These are phyloP conservation scores for Ceratocystis colombiana DNA, from an alignment of 2,329 filamentous ascomycete genomes.

Conservation along the genomic window DNA sequence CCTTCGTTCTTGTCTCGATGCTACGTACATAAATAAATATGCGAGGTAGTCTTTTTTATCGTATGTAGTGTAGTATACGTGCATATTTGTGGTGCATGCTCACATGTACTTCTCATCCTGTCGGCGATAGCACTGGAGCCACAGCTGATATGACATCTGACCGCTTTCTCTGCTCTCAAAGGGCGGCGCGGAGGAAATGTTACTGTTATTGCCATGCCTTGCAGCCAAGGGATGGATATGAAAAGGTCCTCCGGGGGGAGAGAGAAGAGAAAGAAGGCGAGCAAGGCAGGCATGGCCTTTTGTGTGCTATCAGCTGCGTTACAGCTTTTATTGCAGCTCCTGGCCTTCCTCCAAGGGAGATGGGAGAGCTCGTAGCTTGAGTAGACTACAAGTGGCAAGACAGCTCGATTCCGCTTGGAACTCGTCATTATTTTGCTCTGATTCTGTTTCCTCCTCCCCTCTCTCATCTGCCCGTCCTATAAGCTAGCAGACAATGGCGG, in stretches of 20 bases:
- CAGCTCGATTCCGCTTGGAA: too few relatives aligned
- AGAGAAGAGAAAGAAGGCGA: not conserved
- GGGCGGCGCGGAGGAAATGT: not conserved
- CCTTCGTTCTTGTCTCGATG: not conserved
- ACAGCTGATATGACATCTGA: not conserved
- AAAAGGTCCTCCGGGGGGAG: not conserved
- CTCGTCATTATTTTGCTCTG: too few relatives aligned
- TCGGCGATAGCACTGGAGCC: not conserved
- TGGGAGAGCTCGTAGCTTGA: too few relatives aligned
- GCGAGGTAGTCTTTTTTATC: too few relatives aligned
- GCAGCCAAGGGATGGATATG: not conserved
- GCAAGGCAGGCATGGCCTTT: not conserved
- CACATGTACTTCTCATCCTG: not conserved
- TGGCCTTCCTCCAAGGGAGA: too few relatives aligned
- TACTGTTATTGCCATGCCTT: not conserved
- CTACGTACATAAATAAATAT: not conserved
- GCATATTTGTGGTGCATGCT: not conserved
- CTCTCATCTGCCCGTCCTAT: not conserved
- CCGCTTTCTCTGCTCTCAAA: not conserved
- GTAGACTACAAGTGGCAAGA: too few relatives aligned
- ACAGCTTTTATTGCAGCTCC: too few relatives aligned
- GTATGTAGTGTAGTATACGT: not conserved
- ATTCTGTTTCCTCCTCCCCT: not conserved
- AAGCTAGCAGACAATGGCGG: not conserved
- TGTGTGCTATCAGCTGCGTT: not conserved